Evolutionary conservation across 345 rosid genomes (phyloP), one percentile per base, ranked within the genome.

Genomic region (Firmiana major): DNA sequence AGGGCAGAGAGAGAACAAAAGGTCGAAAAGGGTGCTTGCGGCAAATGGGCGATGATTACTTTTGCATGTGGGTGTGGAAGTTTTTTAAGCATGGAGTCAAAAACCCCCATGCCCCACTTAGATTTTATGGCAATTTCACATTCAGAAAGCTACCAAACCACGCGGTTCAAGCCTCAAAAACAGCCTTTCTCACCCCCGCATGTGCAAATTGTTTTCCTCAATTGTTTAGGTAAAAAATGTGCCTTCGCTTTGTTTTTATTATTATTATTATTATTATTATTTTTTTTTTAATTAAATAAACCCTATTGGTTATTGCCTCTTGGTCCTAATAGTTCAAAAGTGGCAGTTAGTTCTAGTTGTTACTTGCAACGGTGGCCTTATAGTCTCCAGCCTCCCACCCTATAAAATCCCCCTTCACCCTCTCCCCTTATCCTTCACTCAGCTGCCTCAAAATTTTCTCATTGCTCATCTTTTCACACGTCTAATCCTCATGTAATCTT

Each of bases 361-460:
- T 28, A 31, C 45, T 51, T 81, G 77, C 69, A 74, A 59, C 73
- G 4, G 40, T 79, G 88, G 85, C 84, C 73, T 58, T 82, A 21
- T 51, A 1, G 17, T 48, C 24, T 65, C 59, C 69, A 6, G 28
- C 21, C n/a, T 34, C 55, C 6, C 7, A 45, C 80, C 81, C 91
- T 91, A 93, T 91, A 93, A 93, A 88, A 87, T 58, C 80, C 17
- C 72, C 62, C 26, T 75, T 3, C n/a, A 16, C 28, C 81, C 84
- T 78, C 69, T 15, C 75, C 48, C 75, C 13, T 15, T 76, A 80
- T 73, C 49, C 90, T 75, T 78, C 90, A 83, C 86, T 71, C 84
- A 79, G 66, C 82, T 63, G 8, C 79, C 83, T 85, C 81, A 53
- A 84, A 78, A 73, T 80, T 48, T 40, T 40, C 57, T 78, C 53